Evolutionary conservation across 371 early-diverging fungal genomes (phyloP), one percentile per base, ranked within the genome.

Genomic region (Mortierella sp.): DNA sequence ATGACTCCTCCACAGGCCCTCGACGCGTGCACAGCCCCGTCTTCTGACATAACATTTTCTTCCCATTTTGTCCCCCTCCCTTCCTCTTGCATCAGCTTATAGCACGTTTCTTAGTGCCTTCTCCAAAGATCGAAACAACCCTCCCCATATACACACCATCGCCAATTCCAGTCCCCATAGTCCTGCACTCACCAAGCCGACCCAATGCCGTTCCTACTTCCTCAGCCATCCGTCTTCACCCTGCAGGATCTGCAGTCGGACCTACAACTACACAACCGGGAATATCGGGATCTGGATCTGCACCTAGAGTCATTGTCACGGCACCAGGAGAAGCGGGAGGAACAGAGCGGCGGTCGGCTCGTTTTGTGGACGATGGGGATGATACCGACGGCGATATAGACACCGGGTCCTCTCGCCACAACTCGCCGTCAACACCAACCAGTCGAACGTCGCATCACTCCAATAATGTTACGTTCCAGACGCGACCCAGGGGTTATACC

Each of bases 401-500:
- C 2, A 72, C 16, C 8, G 21, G 27, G 7, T 16, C 44, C 44
- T 24, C n/a, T 63, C 63, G 29, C 18, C 35, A 71, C 8, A 27
- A 71, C 8, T 38, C 70, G 3, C 65, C 70, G 41, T 46, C 54
- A 18, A 35, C 21, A 41, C 38, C 68, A 24, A 16, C 18, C 6
- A 35, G 41, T 35, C 41, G 11, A 0, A 51, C 51, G 65, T 63
- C 65, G 43, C 75, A 63, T 1, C 58, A 54, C 0, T 38, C 51
- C 10, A 81, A 81, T 44, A 74, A 65, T 43, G 81, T 81, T 12
- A 74, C 68, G 10, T 81, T 81, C 63, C 81, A 81, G 41, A 54
- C 76, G 21, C 60, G 76, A n/a, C 73, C 76, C 12, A 44, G 72
- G 16, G 73, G 70, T 5, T 76, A 68, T 51, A 70, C 76, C 8